Evolutionary conservation across 2,329 filamentous ascomycete genomes (phyloP).

Genomic region (Elsinoe arachidis): DNA sequence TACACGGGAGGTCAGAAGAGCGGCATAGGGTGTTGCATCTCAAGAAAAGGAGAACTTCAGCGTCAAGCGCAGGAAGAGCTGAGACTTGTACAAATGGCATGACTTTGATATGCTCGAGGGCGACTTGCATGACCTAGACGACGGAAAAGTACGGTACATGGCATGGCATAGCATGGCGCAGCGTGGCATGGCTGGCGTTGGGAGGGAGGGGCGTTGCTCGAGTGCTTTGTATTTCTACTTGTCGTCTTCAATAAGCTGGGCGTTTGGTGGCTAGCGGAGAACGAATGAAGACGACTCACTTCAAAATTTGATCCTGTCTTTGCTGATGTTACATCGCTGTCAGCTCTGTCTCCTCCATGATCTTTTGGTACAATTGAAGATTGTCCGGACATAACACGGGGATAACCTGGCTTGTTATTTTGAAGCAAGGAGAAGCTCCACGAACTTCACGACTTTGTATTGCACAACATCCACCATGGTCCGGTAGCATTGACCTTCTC

Average conservation of each 20-base stretch:
- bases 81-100: constrained; percentile 3
- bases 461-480: not conserved
- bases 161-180: not conserved
- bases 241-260: not conserved
- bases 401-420: not conserved
- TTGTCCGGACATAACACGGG: not conserved
- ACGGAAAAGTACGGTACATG: constrained; percentile 9
- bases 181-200: not conserved
- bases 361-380: too few relatives aligned
- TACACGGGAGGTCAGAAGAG: constrained; percentile 11
- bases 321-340: not conserved
- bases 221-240: constrained; percentile 11
- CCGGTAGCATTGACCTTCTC: not conserved
- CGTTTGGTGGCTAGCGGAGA: not conserved
- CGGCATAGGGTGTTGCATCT: not conserved
- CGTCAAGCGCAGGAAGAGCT: not conserved
- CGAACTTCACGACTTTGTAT: not conserved
- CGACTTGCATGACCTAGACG: constrained; percentile 7
- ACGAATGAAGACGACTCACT: constrained; percentile 9
- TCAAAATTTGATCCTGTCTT: not conserved
- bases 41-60: not conserved
- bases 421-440: constrained; percentile 1
- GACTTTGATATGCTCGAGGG: not conserved
- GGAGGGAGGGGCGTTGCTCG: not conserved
- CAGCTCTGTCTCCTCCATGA: too few relatives aligned